Percentiles rank a stretch among this genome's conserved stretches.
phyloP scores from a whole-genome alignment of 345 rosid species.

The Bruguiera sexangula region DNA sequence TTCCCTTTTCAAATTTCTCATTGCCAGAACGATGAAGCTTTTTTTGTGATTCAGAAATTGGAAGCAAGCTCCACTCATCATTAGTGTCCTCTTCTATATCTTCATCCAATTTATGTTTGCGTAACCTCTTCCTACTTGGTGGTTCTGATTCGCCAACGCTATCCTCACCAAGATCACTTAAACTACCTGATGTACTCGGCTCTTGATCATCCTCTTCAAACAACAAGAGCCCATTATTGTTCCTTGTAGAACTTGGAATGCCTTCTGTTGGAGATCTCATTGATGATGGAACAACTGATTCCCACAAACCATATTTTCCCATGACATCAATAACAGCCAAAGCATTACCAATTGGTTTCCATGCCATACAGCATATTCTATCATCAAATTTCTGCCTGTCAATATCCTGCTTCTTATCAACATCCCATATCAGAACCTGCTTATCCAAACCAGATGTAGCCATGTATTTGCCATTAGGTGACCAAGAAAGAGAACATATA shows the following conservation, averaged over 20 bases:
- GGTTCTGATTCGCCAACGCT: constrained; percentile 59
- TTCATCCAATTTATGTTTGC: constrained; percentile 49
- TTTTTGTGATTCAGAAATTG: constrained; percentile 39
- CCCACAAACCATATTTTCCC: constrained; percentile 90
- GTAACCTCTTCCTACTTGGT: constrained; percentile 58
- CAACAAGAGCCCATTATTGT: constrained; percentile 62
- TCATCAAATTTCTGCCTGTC: constrained; percentile 82
- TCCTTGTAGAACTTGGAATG: constrained; percentile 58
- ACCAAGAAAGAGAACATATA: constrained; percentile 75
- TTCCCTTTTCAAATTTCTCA: constrained; percentile 41
- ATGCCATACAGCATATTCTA: constrained; percentile 73
- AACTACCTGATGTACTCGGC: constrained; percentile 51
- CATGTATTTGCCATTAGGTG: constrained; percentile 92
- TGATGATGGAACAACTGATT: constrained; percentile 81
- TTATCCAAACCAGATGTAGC: constrained; percentile 86
- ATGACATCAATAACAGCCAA: constrained; percentile 74
- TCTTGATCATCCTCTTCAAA: constrained; percentile 70
- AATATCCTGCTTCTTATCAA: constrained; percentile 75
- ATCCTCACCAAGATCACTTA: constrained; percentile 62
- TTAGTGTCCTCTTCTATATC: constrained; percentile 43
- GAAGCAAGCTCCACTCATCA: constrained; percentile 42
- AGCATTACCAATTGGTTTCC: constrained; percentile 90
- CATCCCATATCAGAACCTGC: constrained; percentile 90
- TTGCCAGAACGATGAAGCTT: constrained; percentile 27
- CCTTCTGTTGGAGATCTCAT: constrained; percentile 84